Conservation (phyloP, 495 filamentous ascomycete species). For the Pseudomonodictys pantanalensis region DNA sequence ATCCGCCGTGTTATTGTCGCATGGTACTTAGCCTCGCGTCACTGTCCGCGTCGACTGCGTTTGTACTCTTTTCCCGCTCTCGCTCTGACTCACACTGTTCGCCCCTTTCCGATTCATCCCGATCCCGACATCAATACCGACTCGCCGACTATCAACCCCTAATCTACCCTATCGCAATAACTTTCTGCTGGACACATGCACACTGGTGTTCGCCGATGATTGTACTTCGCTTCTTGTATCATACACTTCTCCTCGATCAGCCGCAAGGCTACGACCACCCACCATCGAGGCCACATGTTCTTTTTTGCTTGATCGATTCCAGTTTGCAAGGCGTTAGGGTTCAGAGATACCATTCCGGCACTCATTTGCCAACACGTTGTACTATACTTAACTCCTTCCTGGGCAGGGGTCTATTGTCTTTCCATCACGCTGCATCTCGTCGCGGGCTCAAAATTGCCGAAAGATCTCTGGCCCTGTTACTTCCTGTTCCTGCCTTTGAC, state of each 20-base stretch:
- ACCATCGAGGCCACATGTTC: conserved; percentile 4
- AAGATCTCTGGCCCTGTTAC: background rate
- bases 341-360: conserved; percentile 29
- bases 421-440: background rate
- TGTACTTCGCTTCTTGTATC: conserved; percentile 24
- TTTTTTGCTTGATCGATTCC: background rate
- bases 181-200: no score
- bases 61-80: conserved; percentile 1
- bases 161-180: no score
- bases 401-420: no score
- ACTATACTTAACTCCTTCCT: conserved; percentile 22
- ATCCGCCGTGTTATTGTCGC: background rate
- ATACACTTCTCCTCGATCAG: conserved; percentile 28
- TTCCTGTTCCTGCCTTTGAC: background rate
- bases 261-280: conserved; percentile 13
- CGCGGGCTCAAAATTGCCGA: conserved; percentile 14
- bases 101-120: conserved; percentile 2
- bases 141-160: background rate
- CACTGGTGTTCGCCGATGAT: no score
- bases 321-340: conserved; percentile 12
- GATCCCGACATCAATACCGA: conserved; percentile 5
- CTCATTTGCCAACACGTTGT: conserved; percentile 26
- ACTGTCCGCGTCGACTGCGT: conserved; percentile 9
- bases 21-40: conserved; percentile 10
- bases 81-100: conserved; percentile 22